Evolutionary conservation across 2,329 filamentous ascomycete species (phyloP).

Genomic region (Hymenoscyphus salicellus): DNA sequence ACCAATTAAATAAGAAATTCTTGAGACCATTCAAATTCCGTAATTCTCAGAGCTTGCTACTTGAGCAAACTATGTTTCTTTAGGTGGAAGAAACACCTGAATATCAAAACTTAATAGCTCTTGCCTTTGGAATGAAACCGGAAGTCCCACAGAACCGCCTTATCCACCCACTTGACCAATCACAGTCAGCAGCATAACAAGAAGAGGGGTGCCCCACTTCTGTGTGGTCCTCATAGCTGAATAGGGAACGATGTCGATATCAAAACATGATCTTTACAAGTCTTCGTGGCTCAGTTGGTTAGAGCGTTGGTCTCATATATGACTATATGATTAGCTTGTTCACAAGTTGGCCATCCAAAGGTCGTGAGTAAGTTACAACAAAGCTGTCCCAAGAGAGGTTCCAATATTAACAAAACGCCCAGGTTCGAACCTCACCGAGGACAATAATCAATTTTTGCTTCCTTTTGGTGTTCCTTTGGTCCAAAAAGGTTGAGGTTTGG

Average conservation of each 20-base stretch:
- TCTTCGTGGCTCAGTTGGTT: constrained; percentile 45
- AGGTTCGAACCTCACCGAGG: constrained; percentile 47
- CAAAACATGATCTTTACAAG: constrained; percentile 9
- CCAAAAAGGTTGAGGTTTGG: background rate
- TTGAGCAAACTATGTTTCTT: no score
- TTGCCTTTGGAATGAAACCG: background rate
- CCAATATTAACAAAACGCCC: no score
- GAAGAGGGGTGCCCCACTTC: background rate
- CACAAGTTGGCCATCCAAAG: constrained; percentile 39
- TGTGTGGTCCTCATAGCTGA: background rate
- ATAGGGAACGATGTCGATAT: background rate
- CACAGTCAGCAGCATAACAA: background rate
- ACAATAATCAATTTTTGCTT: constrained; percentile 30
- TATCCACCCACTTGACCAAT: background rate
- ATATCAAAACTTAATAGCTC: no score
- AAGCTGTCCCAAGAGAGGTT: no score
- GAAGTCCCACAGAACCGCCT: background rate
- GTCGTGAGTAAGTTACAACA: constrained; percentile 40
- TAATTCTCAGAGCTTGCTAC: no score
- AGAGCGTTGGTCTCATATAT: constrained; percentile 43
- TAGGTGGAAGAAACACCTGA: no score
- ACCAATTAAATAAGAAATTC: no score
- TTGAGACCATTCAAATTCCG: no score
- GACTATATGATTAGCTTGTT: constrained; percentile 14
- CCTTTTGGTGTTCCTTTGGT: background rate